Evolutionary conservation across 352 stramenopile genomes (phyloP).

Genomic region (Saprolegnia parasitica): DNA sequence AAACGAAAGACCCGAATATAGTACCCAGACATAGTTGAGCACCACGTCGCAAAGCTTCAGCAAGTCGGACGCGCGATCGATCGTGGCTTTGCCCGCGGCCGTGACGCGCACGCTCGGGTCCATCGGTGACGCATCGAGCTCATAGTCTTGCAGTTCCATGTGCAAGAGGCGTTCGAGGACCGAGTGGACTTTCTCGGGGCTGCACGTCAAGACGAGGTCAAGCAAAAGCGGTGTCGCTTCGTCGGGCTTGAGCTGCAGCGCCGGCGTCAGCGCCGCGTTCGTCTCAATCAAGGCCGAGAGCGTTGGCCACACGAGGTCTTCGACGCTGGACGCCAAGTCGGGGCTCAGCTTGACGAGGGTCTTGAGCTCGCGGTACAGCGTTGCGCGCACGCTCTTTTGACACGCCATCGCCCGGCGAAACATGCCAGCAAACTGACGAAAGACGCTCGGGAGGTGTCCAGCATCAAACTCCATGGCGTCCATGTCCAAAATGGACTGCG

Average conservation of each 20-base stretch:
- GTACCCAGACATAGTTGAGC: conserved; percentile 27
- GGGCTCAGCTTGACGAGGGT: conserved; percentile 45
- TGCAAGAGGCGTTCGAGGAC: conserved; percentile 23
- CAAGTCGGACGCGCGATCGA: conserved; percentile 6
- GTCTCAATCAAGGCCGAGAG: conserved; percentile 44
- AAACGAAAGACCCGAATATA: background rate
- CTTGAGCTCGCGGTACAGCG: conserved; percentile 45
- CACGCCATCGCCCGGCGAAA: conserved; percentile 48
- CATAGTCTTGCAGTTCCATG: conserved; percentile 27
- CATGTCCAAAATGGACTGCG: conserved; percentile 20
- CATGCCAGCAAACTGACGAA: conserved; percentile 53
- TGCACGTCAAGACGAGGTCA: conserved; percentile 18
- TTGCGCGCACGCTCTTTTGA: conserved; percentile 42
- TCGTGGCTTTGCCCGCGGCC: background rate
- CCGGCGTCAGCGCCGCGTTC: conserved; percentile 44
- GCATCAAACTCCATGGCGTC: conserved; percentile 23
- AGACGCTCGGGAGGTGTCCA: conserved; percentile 30
- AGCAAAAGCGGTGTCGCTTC: conserved; percentile 17
- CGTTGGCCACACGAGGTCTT: conserved; percentile 46
- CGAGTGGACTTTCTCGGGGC: background rate
- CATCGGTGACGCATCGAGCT: background rate
- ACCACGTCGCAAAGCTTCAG: conserved; percentile 22
- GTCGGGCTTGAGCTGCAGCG: conserved; percentile 42
- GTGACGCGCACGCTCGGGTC: conserved; percentile 7
- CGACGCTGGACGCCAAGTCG: conserved; percentile 38